phyloP scores from a whole-genome alignment of 495 filamentous ascomycete species.

The Neurospora sublineolata region DNA sequence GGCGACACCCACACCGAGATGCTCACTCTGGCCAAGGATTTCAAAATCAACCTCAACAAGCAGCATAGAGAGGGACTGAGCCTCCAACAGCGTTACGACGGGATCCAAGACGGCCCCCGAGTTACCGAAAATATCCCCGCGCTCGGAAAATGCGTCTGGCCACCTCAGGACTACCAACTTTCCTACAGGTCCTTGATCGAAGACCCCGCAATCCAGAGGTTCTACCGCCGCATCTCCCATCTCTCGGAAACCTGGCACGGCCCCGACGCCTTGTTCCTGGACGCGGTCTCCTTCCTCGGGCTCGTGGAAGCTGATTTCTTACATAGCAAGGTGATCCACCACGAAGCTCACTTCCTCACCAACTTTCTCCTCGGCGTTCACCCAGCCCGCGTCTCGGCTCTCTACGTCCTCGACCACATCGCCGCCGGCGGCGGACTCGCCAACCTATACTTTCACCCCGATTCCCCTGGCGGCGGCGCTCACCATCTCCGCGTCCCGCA shows the following conservation, averaged over 20 bases:
- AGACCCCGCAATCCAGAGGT: background rate
- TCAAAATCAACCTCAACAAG: constrained; percentile 28
- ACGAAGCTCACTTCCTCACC: constrained; percentile 21
- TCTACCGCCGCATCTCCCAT: background rate
- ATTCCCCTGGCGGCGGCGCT: constrained; percentile 3
- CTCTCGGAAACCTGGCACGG: constrained; percentile 3
- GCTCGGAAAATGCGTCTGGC: background rate
- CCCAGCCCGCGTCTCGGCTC: constrained; percentile 28
- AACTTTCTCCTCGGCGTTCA: constrained; percentile 36
- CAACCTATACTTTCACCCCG: constrained; percentile 28
- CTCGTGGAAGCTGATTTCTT: constrained; percentile 11
- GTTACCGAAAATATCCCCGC: background rate
- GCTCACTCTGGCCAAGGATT: constrained; percentile 21
- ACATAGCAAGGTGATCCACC: background rate
- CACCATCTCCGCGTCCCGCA: constrained; percentile 2
- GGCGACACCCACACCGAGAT: constrained; percentile 36
- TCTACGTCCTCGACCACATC: constrained; percentile 42
- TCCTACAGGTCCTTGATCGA: background rate
- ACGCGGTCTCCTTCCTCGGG: constrained; percentile 23
- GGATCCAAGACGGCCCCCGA: constrained; percentile 1
- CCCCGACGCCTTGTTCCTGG: constrained; percentile 10
- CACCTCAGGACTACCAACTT: background rate
- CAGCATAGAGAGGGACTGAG: constrained; percentile 31
- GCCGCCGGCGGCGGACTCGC: constrained; percentile 31
- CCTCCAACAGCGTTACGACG: constrained; percentile 22